Conservation (phyloP, 2,329 filamentous ascomycete species). For the Penicillium occitanis region DNA sequence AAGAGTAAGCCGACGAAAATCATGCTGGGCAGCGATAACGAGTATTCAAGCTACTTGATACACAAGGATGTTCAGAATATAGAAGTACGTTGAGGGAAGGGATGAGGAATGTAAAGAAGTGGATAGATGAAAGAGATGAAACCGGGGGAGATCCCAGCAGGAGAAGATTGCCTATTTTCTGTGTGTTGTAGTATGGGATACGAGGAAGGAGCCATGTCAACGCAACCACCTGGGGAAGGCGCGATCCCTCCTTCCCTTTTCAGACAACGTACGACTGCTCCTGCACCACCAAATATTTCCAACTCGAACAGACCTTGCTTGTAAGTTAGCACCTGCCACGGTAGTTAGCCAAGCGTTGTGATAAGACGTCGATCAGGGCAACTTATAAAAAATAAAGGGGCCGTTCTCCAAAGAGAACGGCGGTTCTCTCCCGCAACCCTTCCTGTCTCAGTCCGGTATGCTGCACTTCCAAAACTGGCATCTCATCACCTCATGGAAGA, state of each 20-base stretch:
- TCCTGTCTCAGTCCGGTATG: slow-evolving; percentile 3
- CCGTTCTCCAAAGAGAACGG: slow-evolving; percentile 33
- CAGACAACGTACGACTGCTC: not conserved
- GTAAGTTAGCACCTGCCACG: not conserved
- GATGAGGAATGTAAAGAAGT: not conserved
- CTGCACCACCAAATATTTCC: not conserved
- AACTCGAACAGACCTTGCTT: not conserved
- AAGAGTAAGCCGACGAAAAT: slow-evolving; percentile 4
- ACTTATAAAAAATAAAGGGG: slow-evolving; percentile 45
- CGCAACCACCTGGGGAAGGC: not conserved
- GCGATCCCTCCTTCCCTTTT: not conserved
- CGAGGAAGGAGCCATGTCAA: not conserved
- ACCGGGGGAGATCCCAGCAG: not conserved
- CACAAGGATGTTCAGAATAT: not conserved
- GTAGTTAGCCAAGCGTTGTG: slow-evolving; percentile 34
- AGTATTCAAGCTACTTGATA: slow-evolving; percentile 7
- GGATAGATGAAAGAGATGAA: not conserved
- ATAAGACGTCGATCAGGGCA: slow-evolving; percentile 17
- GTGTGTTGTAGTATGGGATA: not conserved
- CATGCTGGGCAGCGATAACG: slow-evolving; percentile 12
- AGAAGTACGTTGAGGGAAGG: not conserved
- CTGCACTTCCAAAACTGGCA: slow-evolving; percentile 1
- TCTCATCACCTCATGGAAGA: slow-evolving; percentile 9
- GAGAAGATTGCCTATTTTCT: not conserved
- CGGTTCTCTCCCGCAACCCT: slow-evolving; percentile 25